Evolutionary conservation across 2,329 filamentous ascomycete genomes (phyloP), one percentile per base, ranked within the genome.

Genomic region (Xylariaceae sp.): DNA sequence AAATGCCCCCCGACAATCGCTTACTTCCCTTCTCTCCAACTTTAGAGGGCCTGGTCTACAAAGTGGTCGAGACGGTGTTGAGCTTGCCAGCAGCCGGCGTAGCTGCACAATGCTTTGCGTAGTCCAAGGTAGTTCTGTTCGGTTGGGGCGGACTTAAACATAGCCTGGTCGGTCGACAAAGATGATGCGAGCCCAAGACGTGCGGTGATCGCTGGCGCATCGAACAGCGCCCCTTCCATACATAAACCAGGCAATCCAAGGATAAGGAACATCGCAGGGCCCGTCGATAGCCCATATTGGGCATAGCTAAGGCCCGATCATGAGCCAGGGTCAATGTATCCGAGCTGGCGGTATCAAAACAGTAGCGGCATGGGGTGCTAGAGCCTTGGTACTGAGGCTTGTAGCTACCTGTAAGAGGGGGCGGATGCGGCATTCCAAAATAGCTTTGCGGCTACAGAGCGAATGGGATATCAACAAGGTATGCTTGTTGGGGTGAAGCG

Each of bases 121-220:
- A 47, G 29, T 53, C 49, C 5, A 58, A 21, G 1, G 50, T 51
- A 5, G 49, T 49, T 30, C 49, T 52, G 29, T 47, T 29, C 8
- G 51, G 51, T 12, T 58, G 54, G 12, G 51, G 54, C 32, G 47
- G 39, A 26, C 54, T 54, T 10, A 51, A 29, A 6, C 50, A 50
- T 56, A 56, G 6, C 54, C 51, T 16, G 50, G 54, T 13, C 51
- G 54, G 2, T 57, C 54, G 6, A 56, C 40, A 2, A 40, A 29
- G 43, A 56, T 54, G 40, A 58, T 58, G 41, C 54, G 47, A 43
- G 47, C 51, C 36, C 13, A 43, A 19, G 53, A 47, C 9, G 40
- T n/a, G n/a, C n/a, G n/a, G n/a, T 55, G 37, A 55, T 47, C 7
- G 56, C 56, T 32, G 47, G 54, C 16, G 48, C 47, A 40, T 54